phyloP scores from a whole-genome alignment of 1,139 yeast species.

The Lizanozyma gosingica region DNA sequence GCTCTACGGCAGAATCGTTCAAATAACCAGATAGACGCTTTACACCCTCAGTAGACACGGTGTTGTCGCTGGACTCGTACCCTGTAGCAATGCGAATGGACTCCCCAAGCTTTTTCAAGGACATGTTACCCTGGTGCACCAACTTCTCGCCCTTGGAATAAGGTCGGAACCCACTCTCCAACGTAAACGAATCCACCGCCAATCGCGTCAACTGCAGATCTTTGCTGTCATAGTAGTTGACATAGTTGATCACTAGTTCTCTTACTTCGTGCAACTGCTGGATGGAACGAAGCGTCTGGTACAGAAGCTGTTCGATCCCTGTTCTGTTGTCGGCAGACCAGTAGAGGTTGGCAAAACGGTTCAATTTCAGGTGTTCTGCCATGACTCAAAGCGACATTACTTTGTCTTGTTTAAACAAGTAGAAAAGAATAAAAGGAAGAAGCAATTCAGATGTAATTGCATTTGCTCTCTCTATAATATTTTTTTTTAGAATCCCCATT shows the following conservation, averaged over 20 bases:
- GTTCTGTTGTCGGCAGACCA: constrained; percentile 38
- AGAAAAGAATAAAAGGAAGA: too few relatives aligned
- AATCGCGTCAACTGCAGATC: constrained; percentile 25
- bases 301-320: constrained; percentile 24
- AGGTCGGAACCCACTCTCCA: constrained; percentile 16
- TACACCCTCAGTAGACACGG: not conserved
- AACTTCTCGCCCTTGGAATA: not conserved
- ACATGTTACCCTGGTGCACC: constrained; percentile 3
- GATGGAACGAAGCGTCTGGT: constrained; percentile 25
- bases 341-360: constrained; percentile 24
- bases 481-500: too few relatives aligned
- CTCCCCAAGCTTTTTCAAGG: not conserved
- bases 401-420: too few relatives aligned
- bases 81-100: not conserved
- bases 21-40: constrained; percentile 1
- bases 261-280: constrained; percentile 36
- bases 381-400: too few relatives aligned
- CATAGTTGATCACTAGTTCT: constrained; percentile 28
- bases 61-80: not conserved
- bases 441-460: too few relatives aligned
- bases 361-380: too few relatives aligned
- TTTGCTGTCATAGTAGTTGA: constrained; percentile 30
- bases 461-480: too few relatives aligned
- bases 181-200: constrained; percentile 16
- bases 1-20: not conserved